Conservation (phyloP, 2,329 filamentous ascomycete genomes). For the Blastomyces percursus region DNA sequence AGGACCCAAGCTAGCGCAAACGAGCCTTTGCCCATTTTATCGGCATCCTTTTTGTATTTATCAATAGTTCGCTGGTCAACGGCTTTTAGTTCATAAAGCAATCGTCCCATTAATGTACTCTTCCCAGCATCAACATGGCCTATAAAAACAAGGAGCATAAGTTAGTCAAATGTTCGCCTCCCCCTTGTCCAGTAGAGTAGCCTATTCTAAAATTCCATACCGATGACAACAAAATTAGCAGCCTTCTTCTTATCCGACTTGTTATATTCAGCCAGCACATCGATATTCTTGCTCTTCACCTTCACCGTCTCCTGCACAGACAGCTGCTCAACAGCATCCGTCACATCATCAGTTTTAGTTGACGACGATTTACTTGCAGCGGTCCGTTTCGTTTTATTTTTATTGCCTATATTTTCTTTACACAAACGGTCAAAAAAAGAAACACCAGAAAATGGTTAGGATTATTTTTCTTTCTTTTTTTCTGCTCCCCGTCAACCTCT, state of each 20-base stretch:
- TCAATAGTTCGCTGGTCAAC: conserved; percentile 82
- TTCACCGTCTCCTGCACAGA: conserved; percentile 41
- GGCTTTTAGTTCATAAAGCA: conserved; percentile 77
- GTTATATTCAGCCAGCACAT: conserved; percentile 72
- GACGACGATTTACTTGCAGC: conserved; percentile 32
- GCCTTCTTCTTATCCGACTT: conserved; percentile 65
- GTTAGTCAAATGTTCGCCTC: background rate
- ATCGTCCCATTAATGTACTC: conserved; percentile 92
- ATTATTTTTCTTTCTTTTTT: background rate
- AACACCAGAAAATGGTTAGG: conserved; percentile 1
- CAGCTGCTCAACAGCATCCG: conserved; percentile 39
- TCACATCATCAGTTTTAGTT: conserved; percentile 28
- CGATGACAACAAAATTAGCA: conserved; percentile 86
- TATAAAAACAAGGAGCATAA: conserved; percentile 27
- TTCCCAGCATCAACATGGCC: conserved; percentile 97
- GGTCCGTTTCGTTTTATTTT: conserved; percentile 31
- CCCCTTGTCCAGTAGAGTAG: background rate
- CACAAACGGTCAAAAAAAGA: conserved; percentile 19
- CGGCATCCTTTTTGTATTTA: conserved; percentile 76
- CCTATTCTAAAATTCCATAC: conserved; percentile 38
- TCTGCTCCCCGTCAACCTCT: background rate
- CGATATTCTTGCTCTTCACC: conserved; percentile 62
- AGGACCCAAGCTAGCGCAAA: conserved; percentile 97
- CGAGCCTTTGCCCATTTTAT: conserved; percentile 84
- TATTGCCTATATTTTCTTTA: conserved; percentile 31